Percentiles rank a stretch among this genome's conserved stretches.
phyloP scores from a whole-genome alignment of 768 basidiomycete species.

The Boletus tomentosulus region DNA sequence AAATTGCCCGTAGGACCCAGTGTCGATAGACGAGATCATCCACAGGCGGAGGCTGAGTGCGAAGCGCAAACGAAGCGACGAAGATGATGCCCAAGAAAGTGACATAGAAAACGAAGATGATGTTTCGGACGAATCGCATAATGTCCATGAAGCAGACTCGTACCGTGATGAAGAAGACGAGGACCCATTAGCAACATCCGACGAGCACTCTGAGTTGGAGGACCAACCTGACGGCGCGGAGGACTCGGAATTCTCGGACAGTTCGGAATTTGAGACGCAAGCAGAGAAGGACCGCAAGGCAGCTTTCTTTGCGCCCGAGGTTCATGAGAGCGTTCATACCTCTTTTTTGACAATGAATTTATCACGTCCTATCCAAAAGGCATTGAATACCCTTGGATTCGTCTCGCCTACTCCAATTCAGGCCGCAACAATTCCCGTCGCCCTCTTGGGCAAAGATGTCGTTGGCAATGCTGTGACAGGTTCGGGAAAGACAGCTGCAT shows the following conservation, averaged over 20 bases:
- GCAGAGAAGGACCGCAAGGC: constrained; percentile 68
- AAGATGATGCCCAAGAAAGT: constrained; percentile 35
- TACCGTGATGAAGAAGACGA: constrained; percentile 30
- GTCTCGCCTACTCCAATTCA: constrained; percentile 93
- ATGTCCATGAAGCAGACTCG: constrained; percentile 25
- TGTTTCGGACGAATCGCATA: constrained; percentile 1
- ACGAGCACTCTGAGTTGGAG: constrained; percentile 29
- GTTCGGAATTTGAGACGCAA: constrained; percentile 57
- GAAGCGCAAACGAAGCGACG: constrained; percentile 58
- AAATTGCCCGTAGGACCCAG: constrained; percentile 49
- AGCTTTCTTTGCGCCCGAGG: constrained; percentile 78
- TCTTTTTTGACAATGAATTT: constrained; percentile 94
- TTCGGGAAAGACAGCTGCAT: constrained; percentile 97
- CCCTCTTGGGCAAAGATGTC: constrained; percentile 90
- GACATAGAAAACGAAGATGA: constrained; percentile 24
- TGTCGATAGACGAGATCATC: constrained; percentile 92
- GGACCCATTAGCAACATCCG: constrained; percentile 32
- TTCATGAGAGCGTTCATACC: constrained; percentile 49
- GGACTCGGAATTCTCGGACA: constrained; percentile 49
- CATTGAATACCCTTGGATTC: constrained; percentile 79
- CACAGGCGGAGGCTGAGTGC: constrained; percentile 54
- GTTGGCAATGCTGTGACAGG: constrained; percentile 96
- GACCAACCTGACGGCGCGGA: constrained; percentile 30
- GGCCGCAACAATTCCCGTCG: constrained; percentile 88
- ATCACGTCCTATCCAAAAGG: constrained; percentile 89